Evolutionary conservation across 306 rosid species (phyloP), one percentile per base, ranked within the genome.

Genomic region (Dryas octopetala): DNA sequence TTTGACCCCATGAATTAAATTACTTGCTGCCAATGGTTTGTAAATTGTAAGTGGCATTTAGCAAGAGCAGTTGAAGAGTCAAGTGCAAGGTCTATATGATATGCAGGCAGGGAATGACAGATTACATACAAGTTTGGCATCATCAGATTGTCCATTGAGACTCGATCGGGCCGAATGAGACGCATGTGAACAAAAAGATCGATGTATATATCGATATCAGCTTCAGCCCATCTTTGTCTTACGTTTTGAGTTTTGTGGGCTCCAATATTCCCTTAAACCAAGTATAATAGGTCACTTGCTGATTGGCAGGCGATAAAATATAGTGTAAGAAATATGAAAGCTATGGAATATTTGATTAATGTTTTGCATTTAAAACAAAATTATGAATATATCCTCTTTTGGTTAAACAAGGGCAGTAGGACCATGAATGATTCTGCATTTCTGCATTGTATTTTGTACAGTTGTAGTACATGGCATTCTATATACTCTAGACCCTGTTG

Each of bases 141-240:
- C 9, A 17, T 71, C 44, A 12, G 13, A 71, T 71, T 72, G 46
- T 46, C 46, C 44, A 45, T 57, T 55, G n/a, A 19, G 43, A 44
- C 43, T 45, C 45, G 23, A 23, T 23, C 23, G 4, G 1, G 76
- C 67, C 58, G 38, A 73, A 59, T 58, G 47, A 59, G 32, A 57
- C 1, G 14, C 9, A 62, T 19, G 44, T 71, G 53, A 72, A 26
- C 54, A 59, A 32, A 45, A 50, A 6, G 5, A 16, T 9, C 10
- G 62, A 65, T 41, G 28, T 38, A 71, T 45, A 59, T 19, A 62
- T 26, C 62, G 10, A 40, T 47, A 55, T 28, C 57, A 47, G 13
- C n/a, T 12, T 48, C 51, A 47, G 38, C 52, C 38, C 45, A 23
- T 49, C 17, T 59, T 71, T 55, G 74, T 78, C 77, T 23, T 51